phyloP scores from a whole-genome alignment of 2,329 filamentous ascomycete species.

The Fusarium dimerum region DNA sequence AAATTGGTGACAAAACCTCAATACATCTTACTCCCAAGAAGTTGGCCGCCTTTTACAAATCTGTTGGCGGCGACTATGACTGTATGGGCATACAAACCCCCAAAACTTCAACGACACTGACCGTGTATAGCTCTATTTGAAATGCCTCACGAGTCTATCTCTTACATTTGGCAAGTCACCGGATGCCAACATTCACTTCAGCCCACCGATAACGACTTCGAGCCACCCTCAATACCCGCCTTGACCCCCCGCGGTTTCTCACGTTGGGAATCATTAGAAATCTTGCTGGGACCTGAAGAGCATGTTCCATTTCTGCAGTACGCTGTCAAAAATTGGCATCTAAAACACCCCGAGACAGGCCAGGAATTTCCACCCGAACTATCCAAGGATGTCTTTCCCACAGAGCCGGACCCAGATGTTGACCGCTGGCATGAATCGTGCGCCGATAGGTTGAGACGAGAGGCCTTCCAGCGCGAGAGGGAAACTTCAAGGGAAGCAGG shows the following conservation, averaged over 20 bases:
- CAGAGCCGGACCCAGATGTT: constrained; percentile 74
- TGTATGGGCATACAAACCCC: constrained; percentile 37
- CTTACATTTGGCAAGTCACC: constrained; percentile 88
- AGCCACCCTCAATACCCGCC: constrained; percentile 76
- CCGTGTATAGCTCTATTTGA: constrained; percentile 67
- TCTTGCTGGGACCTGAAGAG: constrained; percentile 83
- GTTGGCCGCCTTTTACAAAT: constrained; percentile 74
- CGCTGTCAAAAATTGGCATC: constrained; percentile 74
- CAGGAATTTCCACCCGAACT: constrained; percentile 64
- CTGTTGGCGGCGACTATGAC: constrained; percentile 76
- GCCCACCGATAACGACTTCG: constrained; percentile 71
- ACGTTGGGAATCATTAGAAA: constrained; percentile 90
- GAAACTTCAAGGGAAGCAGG: constrained; percentile 28
- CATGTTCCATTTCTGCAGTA: constrained; percentile 83
- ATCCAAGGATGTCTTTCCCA: constrained; percentile 66
- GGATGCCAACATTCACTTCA: constrained; percentile 89
- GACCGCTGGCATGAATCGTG: constrained; percentile 83
- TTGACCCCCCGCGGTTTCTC: constrained; percentile 84
- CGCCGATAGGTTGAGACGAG: constrained; percentile 66
- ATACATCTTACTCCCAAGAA: constrained; percentile 64
- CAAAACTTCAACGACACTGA: constrained; percentile 9
- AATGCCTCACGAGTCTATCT: constrained; percentile 72
- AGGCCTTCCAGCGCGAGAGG: constrained; percentile 47
- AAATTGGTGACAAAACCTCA: constrained; percentile 59
- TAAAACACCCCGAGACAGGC: constrained; percentile 74